phyloP scores from a whole-genome alignment of 2,329 filamentous ascomycete species.

The Thelonectria discophora region DNA sequence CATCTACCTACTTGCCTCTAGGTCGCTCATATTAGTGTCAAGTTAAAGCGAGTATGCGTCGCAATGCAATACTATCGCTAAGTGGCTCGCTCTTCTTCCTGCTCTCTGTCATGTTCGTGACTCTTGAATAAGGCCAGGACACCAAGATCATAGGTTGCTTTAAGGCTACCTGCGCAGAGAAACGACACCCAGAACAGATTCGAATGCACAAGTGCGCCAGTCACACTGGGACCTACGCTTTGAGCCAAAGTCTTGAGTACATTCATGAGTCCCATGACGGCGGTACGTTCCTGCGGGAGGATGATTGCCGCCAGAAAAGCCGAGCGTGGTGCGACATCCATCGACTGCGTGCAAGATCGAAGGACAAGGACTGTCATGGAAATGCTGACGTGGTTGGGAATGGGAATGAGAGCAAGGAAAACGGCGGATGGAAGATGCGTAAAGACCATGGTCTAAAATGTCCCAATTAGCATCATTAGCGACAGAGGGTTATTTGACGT shows the following conservation, averaged over 20 bases:
- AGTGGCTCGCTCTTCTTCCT: background rate
- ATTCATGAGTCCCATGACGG: constrained; percentile 66
- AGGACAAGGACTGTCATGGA: constrained; percentile 69
- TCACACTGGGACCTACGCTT: constrained; percentile 11
- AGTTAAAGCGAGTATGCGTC: no score
- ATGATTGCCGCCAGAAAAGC: constrained; percentile 75
- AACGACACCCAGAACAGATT: constrained; percentile 18
- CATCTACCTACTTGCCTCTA: no score
- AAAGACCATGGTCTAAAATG: constrained; percentile 73
- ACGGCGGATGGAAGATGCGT: constrained; percentile 76
- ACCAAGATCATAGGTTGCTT: constrained; percentile 10
- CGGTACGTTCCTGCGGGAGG: constrained; percentile 71
- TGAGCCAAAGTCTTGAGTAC: constrained; percentile 17
- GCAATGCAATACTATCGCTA: background rate
- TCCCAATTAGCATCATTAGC: background rate
- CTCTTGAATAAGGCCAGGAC: constrained; percentile 14
- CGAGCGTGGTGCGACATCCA: constrained; percentile 75
- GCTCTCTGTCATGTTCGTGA: constrained; percentile 13
- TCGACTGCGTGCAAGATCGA: constrained; percentile 69
- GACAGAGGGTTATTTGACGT: constrained; percentile 39
- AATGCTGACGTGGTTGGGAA: constrained; percentile 61
- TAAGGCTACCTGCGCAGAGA: constrained; percentile 12
- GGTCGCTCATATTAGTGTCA: no score
- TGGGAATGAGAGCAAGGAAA: constrained; percentile 69
- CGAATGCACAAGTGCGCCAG: constrained; percentile 4